These are phyloP conservation scores for Plasmodium sp. DNA, from an alignment of 169 alveolate genomes.

Conservation along the genomic window DNA sequence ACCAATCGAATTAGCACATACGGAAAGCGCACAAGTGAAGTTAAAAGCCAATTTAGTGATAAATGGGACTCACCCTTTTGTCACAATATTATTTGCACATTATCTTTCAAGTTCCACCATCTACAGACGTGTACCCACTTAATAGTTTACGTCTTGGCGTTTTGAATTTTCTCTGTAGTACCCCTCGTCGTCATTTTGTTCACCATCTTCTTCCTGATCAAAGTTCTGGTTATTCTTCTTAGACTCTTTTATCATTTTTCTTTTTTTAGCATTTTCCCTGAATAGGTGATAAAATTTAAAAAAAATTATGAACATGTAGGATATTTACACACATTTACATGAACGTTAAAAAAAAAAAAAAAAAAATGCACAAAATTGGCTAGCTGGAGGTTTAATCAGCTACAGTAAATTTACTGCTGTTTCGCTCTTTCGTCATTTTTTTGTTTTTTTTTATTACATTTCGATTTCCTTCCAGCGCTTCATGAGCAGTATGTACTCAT, in stretches of 20 bases:
- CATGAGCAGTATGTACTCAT: slow-evolving; percentile 86
- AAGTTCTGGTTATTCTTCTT: neutral
- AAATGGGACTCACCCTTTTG: neutral
- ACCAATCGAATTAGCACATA: neutral
- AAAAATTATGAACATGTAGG: slow-evolving; percentile 29
- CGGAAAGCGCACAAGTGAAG: neutral
- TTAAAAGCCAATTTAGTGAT: neutral
- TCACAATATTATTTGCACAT: neutral
- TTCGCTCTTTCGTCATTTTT: neutral
- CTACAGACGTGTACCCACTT: neutral
- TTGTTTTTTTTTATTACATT: slow-evolving; percentile 30
- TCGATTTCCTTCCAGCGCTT: slow-evolving; percentile 86
- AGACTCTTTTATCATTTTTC: slow-evolving; percentile 53
- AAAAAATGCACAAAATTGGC: neutral
- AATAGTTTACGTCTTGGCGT: slow-evolving; percentile 8
- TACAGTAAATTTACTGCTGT: neutral
- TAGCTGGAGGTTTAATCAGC: neutral
- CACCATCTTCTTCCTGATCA: slow-evolving; percentile 28
- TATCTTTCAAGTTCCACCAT: neutral
- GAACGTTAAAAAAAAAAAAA: slow-evolving; percentile 22
- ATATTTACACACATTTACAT: slow-evolving; percentile 3
- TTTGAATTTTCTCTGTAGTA: slow-evolving; percentile 42
- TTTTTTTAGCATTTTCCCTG: slow-evolving; percentile 73
- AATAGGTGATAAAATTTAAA: neutral
- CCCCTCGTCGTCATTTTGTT: slow-evolving; percentile 11